Base-by-base conservation (phyloP, 2,329 filamentous ascomycete species). In the Tetracladium maxilliforme region DNA sequence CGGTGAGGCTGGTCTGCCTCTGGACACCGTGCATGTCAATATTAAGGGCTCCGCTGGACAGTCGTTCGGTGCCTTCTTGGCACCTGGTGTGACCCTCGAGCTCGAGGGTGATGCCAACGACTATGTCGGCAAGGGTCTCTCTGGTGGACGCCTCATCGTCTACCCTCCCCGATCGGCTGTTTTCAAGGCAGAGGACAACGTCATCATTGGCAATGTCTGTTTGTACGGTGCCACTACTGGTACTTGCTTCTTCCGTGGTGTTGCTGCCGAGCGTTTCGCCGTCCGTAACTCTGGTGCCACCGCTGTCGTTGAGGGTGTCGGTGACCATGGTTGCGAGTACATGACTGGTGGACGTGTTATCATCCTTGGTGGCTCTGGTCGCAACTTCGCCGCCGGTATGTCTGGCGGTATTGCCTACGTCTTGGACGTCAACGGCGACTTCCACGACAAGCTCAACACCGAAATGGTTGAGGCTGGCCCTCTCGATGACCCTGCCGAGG, bases 341-440 rank as follows among this genome's bases (percentile, higher is more conserved):
- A 95, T 95, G 87, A 94, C 87, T 43, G 87, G 87, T 48, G 87
- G 87, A 47, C 82, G 86, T 45, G 65, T 94, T 25, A 60, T 95
- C 35, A 68, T 92, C 43, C 67, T 95, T 23, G 87, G 87, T 30
- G 72, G 70, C 42, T 93, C 84, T 45, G 87, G 87, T 22, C 86
- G 87, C 41, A 95, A 95, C 64, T 95, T 95, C 45, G 87, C 86
- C 41, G 87, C 87, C 33, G 87, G 87, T 64, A 95, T 95, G 87
- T 94, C 86, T 44, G 87, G 87, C 46, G 87, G 87, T 63, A 94
- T 95, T 43, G 86, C 86, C 11, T 95, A 93, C 44, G 72, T 94
- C 27, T 70, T 95, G 16, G 87, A 95, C 45, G 77, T 90, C 45
- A 70, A 87, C 48, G 69, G 78, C 36, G 83, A 94, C 54, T 93